Base-by-base conservation (phyloP, 768 basidiomycete species). In the Rickenella mellea region DNA sequence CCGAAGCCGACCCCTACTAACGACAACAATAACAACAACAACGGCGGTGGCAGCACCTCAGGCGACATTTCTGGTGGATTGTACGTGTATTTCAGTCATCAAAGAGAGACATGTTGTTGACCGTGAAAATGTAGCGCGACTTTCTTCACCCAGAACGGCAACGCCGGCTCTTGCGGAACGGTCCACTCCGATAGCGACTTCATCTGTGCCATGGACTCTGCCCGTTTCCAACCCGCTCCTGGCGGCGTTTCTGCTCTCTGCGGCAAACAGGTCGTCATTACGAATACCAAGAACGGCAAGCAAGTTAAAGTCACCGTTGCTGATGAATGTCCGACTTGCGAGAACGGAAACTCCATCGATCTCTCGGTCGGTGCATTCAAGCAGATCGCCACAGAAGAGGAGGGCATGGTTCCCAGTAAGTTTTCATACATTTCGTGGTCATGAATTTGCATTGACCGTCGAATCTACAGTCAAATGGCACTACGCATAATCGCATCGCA, bases 251-350 rank as follows among this genome's bases (percentile, higher is more conserved):
- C 83, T 8, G 20, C 56, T 7, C 66, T 77, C 50, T 96, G 93
- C 54, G 85, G 85, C 44, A 62, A 68, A 54, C 53, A 62, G 37
- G 73, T 94, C 51, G 49, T 55, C 49, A 74, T 96, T 55, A 78
- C 65, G 44, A 84, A 86, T 66, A 64, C 65, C 37, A 50, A 63
- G 20, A 78, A 75, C 61, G 67, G 71, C 38, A 74, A 78, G 59
- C 55, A 59, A n/a, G 70, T 84, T 44, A 67, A 59, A 3, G 88
- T 79, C 33, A 71, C 67, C 20, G 68, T 96, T 48, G 85, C 74
- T 10, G 89, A 91, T 51, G 79, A 71, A 27, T 96, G 90, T 69
- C 88, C 89, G 20, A 81, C 80, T 15, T 94, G 89, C 65, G 39
- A 54, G 41, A 76, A 73, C 51, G 26, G 27, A 22, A 71, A 82